phyloP scores from a whole-genome alignment of 31 red algal genomes.

The Porphyra umbilicalis region DNA sequence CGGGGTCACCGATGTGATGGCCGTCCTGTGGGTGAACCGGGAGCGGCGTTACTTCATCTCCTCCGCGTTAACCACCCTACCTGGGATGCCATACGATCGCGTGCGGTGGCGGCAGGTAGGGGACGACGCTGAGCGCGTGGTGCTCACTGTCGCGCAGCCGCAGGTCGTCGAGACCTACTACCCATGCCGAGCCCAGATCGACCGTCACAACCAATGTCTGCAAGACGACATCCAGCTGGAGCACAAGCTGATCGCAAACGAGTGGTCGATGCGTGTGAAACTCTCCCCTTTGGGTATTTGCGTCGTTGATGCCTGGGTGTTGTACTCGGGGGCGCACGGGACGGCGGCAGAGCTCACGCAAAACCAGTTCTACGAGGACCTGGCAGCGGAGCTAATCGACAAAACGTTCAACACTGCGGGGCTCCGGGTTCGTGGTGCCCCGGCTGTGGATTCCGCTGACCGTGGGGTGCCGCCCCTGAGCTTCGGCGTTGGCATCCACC shows the following conservation, averaged over 20 bases:
- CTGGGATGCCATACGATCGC: too few species aligned
- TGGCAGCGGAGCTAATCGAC: too few species aligned
- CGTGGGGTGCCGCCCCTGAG: background rate
- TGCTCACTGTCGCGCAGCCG: background rate
- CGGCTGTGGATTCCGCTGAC: too few species aligned
- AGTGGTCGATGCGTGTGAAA: slow-evolving; percentile 15
- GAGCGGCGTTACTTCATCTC: too few species aligned
- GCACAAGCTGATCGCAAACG: slow-evolving; percentile 1
- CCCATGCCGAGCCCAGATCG: slow-evolving; percentile 10
- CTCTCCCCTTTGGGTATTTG: background rate
- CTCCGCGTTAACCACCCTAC: too few species aligned
- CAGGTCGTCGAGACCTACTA: slow-evolving; percentile 22
- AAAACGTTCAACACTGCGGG: background rate
- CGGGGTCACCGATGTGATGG: too few species aligned
- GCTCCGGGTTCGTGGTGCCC: background rate
- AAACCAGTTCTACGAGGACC: slow-evolving; percentile 14
- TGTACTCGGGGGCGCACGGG: too few species aligned
- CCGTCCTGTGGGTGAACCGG: too few species aligned
- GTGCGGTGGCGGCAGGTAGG: too few species aligned
- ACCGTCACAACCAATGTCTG: slow-evolving; percentile 17
- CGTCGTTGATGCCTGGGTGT: too few species aligned
- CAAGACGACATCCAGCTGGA: slow-evolving; percentile 21
- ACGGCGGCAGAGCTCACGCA: too few species aligned
- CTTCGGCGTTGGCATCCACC: slow-evolving; percentile 15
- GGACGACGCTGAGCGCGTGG: too few species aligned